phyloP scores from a whole-genome alignment of 495 filamentous ascomycete species.

The Peziza echinospora region DNA sequence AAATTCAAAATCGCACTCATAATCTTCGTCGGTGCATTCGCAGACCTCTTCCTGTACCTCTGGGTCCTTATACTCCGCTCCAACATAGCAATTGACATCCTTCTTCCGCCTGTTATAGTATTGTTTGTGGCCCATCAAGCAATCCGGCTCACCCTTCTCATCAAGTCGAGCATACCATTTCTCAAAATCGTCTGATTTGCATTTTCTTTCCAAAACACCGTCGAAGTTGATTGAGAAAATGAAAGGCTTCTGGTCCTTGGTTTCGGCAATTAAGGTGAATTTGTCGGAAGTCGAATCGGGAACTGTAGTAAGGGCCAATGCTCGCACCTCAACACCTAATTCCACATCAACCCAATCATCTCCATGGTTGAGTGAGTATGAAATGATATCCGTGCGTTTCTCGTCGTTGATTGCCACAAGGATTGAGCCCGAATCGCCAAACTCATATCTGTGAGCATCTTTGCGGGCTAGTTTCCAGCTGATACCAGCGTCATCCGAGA shows the following conservation, averaged over 20 bases:
- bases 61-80: constrained; percentile 60
- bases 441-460: constrained; percentile 83
- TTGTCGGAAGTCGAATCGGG: constrained; percentile 79
- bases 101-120: constrained; percentile 61
- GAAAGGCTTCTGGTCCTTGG: constrained; percentile 25
- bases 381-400: constrained; percentile 38
- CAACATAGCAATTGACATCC: constrained; percentile 71
- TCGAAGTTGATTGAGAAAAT: constrained; percentile 65
- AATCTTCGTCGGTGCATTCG: constrained; percentile 62
- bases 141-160: constrained; percentile 56
- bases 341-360: constrained; percentile 48
- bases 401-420: constrained; percentile 58
- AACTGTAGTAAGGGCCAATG: constrained; percentile 56
- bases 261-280: constrained; percentile 48
- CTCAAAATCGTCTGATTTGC: constrained; percentile 32
- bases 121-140: constrained; percentile 88
- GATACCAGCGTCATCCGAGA: constrained; percentile 77
- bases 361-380: constrained; percentile 75
- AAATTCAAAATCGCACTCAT: constrained; percentile 90
- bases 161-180: constrained; percentile 67
- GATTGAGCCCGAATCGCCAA: constrained; percentile 77
- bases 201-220: constrained; percentile 57
- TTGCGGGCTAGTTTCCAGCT: constrained; percentile 56
- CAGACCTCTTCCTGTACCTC: constrained; percentile 42
- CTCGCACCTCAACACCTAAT: constrained; percentile 37